phyloP scores from a whole-genome alignment of 208 protist species.

The Vickermania ingenoplastis region DNA sequence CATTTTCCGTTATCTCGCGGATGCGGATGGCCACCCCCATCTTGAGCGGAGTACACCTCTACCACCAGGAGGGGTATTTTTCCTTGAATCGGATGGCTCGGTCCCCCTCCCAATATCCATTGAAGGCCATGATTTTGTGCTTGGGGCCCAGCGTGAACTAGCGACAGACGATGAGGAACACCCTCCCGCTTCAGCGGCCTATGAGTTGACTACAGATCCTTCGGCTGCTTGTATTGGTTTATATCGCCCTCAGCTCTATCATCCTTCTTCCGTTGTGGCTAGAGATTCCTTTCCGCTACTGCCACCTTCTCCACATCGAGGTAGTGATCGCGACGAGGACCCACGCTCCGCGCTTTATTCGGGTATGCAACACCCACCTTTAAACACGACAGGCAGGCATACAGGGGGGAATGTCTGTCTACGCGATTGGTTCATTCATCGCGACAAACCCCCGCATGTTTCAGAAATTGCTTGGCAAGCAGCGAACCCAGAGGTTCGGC shows the following conservation, averaged over 20 bases:
- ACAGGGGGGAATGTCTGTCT: too few species aligned
- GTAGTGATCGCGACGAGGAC: not conserved
- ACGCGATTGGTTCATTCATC: too few species aligned
- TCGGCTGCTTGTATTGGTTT: not conserved
- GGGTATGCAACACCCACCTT: too few species aligned
- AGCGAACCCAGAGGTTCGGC: too few species aligned
- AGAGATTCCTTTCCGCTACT: not conserved
- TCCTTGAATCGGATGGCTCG: slow-evolving; percentile 1
- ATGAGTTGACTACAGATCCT: slow-evolving; percentile 1
- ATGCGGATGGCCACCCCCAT: not conserved
- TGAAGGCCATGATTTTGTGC: not conserved
- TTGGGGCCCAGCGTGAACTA: not conserved
- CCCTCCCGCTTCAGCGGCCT: not conserved
- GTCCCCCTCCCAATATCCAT: not conserved
- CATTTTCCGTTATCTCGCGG: not conserved
- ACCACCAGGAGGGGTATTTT: not conserved
- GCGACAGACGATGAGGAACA: slow-evolving; percentile 1
- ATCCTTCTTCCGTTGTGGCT: not conserved
- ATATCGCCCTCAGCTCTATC: slow-evolving; percentile 1
- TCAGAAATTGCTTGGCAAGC: too few species aligned
- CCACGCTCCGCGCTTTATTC: not conserved
- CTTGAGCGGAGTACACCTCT: not conserved
- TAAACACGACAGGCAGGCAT: too few species aligned
- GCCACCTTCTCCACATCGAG: not conserved
- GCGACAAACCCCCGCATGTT: too few species aligned